phyloP scores from a whole-genome alignment of 1,284 basidiomycete species.

The Malassezia arunalokei region DNA sequence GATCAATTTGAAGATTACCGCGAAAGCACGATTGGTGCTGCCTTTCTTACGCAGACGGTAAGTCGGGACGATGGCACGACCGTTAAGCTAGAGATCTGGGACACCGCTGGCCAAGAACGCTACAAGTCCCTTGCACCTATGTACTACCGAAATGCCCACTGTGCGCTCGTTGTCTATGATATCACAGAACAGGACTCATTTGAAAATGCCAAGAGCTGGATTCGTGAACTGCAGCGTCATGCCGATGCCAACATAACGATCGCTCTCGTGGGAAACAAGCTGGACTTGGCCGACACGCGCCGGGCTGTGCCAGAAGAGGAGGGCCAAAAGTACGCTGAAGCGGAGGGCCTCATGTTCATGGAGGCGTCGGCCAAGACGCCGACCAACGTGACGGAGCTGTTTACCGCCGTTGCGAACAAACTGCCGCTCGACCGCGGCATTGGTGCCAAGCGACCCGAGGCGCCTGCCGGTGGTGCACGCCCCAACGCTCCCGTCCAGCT shows the following conservation, averaged over 20 bases:
- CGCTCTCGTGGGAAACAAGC: conserved; percentile 88
- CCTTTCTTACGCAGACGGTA: conserved; percentile 91
- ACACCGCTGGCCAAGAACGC: conserved; percentile 77
- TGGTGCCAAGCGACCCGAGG: conserved; percentile 12
- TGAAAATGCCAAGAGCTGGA: conserved; percentile 93
- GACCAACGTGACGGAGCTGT: conserved; percentile 69
- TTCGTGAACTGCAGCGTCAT: conserved; percentile 87
- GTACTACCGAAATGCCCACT: conserved; percentile 47
- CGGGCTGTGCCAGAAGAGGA: conserved; percentile 36
- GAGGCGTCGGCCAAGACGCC: conserved; percentile 92
- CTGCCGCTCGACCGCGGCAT: conserved; percentile 31
- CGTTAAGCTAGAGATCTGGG: conserved; percentile 96
- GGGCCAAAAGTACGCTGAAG: conserved; percentile 82
- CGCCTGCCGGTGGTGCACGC: not conserved
- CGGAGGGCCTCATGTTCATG: conserved; percentile 87
- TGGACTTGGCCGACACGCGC: conserved; percentile 60
- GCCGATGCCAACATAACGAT: conserved; percentile 76
- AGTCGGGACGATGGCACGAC: conserved; percentile 74
- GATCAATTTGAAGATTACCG: conserved; percentile 96
- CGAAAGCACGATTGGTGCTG: conserved; percentile 55
- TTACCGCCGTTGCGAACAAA: conserved; percentile 40
- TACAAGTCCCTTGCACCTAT: conserved; percentile 51
- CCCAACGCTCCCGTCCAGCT: conserved; percentile 12
- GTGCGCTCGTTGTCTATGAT: conserved; percentile 43
- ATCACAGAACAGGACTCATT: conserved; percentile 52